Conservation (phyloP, 768 basidiomycete species). For the Phaeotremella skinneri region DNA sequence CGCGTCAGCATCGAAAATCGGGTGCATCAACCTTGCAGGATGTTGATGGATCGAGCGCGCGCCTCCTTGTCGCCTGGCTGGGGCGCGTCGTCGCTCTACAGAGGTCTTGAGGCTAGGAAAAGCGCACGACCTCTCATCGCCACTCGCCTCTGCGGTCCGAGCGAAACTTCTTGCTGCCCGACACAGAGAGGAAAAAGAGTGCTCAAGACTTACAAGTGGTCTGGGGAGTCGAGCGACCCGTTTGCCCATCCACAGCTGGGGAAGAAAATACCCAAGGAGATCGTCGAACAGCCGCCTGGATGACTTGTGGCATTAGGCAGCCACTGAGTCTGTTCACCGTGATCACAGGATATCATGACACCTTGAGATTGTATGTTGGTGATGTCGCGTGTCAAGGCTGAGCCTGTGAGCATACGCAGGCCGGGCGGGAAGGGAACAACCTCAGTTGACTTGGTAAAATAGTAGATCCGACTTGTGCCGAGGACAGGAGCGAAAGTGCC, state of each 20-base stretch:
- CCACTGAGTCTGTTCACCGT: slow-evolving; percentile 26
- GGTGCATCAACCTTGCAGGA: neutral
- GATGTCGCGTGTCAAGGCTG: slow-evolving; percentile 17
- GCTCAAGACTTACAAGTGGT: slow-evolving; percentile 38
- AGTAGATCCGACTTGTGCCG: slow-evolving; percentile 46
- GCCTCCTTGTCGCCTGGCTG: no score
- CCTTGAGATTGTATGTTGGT: slow-evolving; percentile 18
- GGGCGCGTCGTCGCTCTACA: no score
- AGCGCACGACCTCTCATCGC: no score
- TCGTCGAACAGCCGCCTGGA: slow-evolving; percentile 28
- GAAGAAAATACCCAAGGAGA: slow-evolving; percentile 37
- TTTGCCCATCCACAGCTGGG: slow-evolving; percentile 37
- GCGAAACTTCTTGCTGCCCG: no score
- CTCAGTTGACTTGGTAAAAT: slow-evolving; percentile 36
- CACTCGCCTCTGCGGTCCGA: no score
- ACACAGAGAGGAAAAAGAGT: no score
- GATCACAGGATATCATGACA: slow-evolving; percentile 39
- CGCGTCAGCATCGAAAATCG: slow-evolving; percentile 1
- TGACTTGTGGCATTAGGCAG: slow-evolving; percentile 32
- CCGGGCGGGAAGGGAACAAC: slow-evolving; percentile 42
- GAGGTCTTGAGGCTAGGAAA: no score
- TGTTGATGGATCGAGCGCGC: neutral
- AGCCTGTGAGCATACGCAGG: slow-evolving; percentile 39
- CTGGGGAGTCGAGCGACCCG: slow-evolving; percentile 22
- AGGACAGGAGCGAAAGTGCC: slow-evolving; percentile 41